phyloP scores from a whole-genome alignment of 2,329 filamentous ascomycete genomes.

The Bimuria novae-zelandiae region DNA sequence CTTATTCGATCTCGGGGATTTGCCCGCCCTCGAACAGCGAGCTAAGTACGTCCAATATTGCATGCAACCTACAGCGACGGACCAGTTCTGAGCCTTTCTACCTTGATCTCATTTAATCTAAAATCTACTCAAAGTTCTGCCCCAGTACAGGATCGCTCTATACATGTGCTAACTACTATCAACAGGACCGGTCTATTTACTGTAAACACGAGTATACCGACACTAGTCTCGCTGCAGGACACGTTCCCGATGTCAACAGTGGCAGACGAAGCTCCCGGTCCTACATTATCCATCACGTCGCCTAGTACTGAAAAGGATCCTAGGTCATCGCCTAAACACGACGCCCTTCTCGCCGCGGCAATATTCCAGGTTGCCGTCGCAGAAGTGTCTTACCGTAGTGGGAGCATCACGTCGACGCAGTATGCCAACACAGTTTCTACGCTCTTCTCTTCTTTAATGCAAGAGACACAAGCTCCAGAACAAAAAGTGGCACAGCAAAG shows the following conservation, averaged over 20 bases:
- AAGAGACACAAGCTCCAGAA: conserved; percentile 54
- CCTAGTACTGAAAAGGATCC: conserved; percentile 22
- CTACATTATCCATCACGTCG: conserved; percentile 40
- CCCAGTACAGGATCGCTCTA: no score
- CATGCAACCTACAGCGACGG: no score
- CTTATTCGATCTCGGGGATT: conserved; percentile 54
- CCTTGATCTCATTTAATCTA: no score
- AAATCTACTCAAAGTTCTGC: no score
- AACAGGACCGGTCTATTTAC: conserved; percentile 51
- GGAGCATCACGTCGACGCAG: conserved; percentile 55
- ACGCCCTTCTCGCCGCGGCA: conserved; percentile 60
- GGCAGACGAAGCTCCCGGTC: conserved; percentile 30
- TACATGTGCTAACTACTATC: background rate
- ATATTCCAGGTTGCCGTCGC: conserved; percentile 61
- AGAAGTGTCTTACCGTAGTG: conserved; percentile 61
- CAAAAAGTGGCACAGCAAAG: conserved; percentile 57
- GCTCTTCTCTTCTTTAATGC: conserved; percentile 39
- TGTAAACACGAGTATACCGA: conserved; percentile 58
- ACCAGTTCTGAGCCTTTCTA: no score
- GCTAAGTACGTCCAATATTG: conserved; percentile 60
- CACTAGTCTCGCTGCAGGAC: conserved; percentile 51
- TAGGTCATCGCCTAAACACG: conserved; percentile 51
- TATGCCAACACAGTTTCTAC: conserved; percentile 53
- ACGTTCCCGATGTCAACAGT: conserved; percentile 2
- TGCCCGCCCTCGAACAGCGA: conserved; percentile 59